Conservation (phyloP, 305 asterid species). For the Solanum hybrid region DNA sequence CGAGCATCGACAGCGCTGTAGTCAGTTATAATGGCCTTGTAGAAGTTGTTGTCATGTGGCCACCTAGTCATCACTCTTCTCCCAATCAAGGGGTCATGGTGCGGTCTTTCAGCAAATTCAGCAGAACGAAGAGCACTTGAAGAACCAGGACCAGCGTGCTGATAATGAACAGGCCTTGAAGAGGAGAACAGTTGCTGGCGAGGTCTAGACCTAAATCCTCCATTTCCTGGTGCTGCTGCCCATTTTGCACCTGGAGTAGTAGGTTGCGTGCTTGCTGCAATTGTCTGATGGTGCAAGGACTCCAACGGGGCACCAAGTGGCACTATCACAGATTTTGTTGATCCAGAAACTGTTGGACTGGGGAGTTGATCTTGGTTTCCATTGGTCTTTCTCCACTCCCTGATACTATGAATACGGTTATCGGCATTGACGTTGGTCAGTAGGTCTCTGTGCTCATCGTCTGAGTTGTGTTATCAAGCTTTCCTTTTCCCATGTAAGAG, state of each 20-base stretch:
- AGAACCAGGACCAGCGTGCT: slow-evolving; percentile 38
- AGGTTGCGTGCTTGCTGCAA: slow-evolving; percentile 44
- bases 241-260: slow-evolving; percentile 45
- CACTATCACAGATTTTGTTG: slow-evolving; percentile 55
- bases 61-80: slow-evolving; percentile 91
- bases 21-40: slow-evolving; percentile 73
- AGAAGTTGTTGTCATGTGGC: slow-evolving; percentile 87
- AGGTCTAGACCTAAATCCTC: slow-evolving; percentile 49
- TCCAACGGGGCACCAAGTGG: slow-evolving; percentile 49
- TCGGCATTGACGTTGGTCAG: slow-evolving; percentile 81
- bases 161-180: slow-evolving; percentile 42
- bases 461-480: slow-evolving; percentile 76
- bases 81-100: slow-evolving; percentile 43
- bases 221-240: slow-evolving; percentile 53
- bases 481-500: slow-evolving; percentile 97
- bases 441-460: slow-evolving; percentile 85
- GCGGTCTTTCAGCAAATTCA: slow-evolving; percentile 42
- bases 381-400: slow-evolving; percentile 95
- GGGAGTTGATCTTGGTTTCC: slow-evolving; percentile 65
- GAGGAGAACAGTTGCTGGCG: slow-evolving; percentile 41
- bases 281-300: slow-evolving; percentile 47
- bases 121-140: slow-evolving; percentile 34
- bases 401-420: slow-evolving; percentile 69
- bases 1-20: slow-evolving; percentile 65
- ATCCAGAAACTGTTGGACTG: slow-evolving; percentile 71